Conservation (phyloP, 164 flowering plant species). For the Cinnamomum chago region DNA sequence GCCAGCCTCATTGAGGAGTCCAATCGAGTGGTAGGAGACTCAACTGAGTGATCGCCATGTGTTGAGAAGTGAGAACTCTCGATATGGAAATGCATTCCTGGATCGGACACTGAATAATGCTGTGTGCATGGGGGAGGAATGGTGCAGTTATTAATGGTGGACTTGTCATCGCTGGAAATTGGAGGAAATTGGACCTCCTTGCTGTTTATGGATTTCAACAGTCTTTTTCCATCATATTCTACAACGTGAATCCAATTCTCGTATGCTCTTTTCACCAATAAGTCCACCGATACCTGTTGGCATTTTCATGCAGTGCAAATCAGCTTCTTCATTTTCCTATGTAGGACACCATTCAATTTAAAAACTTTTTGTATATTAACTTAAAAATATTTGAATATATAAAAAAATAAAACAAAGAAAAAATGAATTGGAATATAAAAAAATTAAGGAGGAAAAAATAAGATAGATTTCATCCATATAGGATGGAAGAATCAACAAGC, state of each 20-base stretch:
- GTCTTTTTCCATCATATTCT: conserved; percentile 49
- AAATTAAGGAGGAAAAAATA: no score
- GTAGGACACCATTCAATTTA: background rate
- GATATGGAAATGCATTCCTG: conserved; percentile 18
- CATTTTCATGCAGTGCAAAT: background rate
- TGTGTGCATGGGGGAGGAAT: conserved; percentile 17
- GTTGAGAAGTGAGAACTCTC: conserved; percentile 13
- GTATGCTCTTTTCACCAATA: conserved; percentile 48
- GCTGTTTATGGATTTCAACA: conserved; percentile 24
- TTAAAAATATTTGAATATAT: background rate
- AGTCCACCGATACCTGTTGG: conserved; percentile 44
- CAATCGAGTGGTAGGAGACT: conserved; percentile 28
- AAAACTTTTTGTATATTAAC: no score
- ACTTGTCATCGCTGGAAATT: conserved; percentile 7
- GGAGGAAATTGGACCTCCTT: conserved; percentile 14
- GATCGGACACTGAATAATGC: conserved; percentile 23
- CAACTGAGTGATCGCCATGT: conserved; percentile 25
- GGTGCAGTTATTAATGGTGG: conserved; percentile 12
- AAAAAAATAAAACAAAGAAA: no score
- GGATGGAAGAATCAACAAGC: no score
- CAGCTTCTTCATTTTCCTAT: background rate
- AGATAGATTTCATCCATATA: no score
- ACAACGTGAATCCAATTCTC: conserved; percentile 49
- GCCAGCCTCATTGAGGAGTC: conserved; percentile 19
- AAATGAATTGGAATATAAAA: no score